These are phyloP conservation scores for Fusarium acutatum DNA, from an alignment of 2,329 filamentous ascomycete species.

Conservation along the genomic window DNA sequence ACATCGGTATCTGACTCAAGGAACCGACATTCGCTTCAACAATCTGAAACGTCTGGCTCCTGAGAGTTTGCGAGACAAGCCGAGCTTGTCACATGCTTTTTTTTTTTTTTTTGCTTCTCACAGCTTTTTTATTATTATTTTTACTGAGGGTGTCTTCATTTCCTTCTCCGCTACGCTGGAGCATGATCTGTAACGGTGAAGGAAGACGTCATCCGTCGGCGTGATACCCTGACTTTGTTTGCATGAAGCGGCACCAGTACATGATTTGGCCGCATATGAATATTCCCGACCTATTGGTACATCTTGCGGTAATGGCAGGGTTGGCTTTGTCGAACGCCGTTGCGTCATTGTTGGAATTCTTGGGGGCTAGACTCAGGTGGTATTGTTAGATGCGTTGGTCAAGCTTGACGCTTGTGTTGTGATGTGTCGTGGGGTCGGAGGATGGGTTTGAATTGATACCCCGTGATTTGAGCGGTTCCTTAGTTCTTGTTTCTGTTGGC, in stretches of 20 bases:
- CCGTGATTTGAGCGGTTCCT: conserved; percentile 19
- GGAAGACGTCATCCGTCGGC: conserved; percentile 31
- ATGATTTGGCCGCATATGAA: background rate
- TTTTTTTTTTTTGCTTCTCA: background rate
- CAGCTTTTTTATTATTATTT: conserved; percentile 11
- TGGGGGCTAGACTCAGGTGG: conserved; percentile 10
- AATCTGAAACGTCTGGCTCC: background rate
- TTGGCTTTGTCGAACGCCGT: background rate
- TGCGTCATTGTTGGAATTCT: conserved; percentile 1
- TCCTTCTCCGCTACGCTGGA: background rate
- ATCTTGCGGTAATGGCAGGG: background rate
- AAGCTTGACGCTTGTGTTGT: conserved; percentile 11
- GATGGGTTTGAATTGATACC: conserved; percentile 41
- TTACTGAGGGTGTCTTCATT: conserved; percentile 2
- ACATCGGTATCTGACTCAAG: background rate
- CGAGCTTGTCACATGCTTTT: conserved; percentile 26
- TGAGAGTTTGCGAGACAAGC: background rate
- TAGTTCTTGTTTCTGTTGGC: conserved; percentile 18
- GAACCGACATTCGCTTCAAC: conserved; percentile 6
- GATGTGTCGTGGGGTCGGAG: conserved; percentile 10
- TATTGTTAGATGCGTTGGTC: conserved; percentile 17
- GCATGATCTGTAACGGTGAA: conserved; percentile 6
- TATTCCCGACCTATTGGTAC: background rate
- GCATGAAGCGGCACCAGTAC: conserved; percentile 20
- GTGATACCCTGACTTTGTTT: conserved; percentile 39